These are phyloP conservation scores for Pseudopithomyces chartarum DNA, from an alignment of 2,329 filamentous ascomycete species.

Conservation along the genomic window DNA sequence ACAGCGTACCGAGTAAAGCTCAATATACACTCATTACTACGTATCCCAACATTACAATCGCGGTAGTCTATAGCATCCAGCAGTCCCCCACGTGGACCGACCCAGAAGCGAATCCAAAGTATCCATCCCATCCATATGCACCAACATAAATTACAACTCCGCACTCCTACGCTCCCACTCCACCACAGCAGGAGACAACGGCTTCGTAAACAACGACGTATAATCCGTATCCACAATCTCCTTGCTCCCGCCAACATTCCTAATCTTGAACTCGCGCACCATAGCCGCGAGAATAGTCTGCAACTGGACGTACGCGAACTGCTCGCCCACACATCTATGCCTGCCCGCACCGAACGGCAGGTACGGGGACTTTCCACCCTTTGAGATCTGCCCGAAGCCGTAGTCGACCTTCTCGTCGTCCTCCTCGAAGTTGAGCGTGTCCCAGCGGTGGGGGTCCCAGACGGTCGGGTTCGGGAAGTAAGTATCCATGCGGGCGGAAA, in stretches of 20 bases:
- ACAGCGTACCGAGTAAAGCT: background rate
- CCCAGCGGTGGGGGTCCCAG: constrained; percentile 95
- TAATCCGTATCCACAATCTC: constrained; percentile 73
- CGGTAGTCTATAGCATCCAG: background rate
- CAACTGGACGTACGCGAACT: constrained; percentile 92
- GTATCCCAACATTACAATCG: constrained; percentile 8
- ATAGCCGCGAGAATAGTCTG: constrained; percentile 81
- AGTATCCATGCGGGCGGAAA: constrained; percentile 71
- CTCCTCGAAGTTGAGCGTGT: constrained; percentile 63
- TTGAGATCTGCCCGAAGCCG: constrained; percentile 89
- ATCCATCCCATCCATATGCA: background rate
- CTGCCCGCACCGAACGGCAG: constrained; percentile 92
- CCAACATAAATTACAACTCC: constrained; percentile 20
- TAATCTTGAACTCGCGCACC: constrained; percentile 79
- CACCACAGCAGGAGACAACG: constrained; percentile 59
- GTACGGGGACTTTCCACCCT: constrained; percentile 87
- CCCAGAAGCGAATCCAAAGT: constrained; percentile 4
- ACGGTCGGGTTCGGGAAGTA: constrained; percentile 81
- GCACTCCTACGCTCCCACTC: constrained; percentile 72
- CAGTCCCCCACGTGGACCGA: background rate
- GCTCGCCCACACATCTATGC: constrained; percentile 94
- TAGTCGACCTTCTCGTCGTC: constrained; percentile 80
- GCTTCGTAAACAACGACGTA: constrained; percentile 55
- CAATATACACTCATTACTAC: constrained; percentile 10
- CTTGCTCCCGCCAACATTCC: constrained; percentile 72